A percentile compares a stretch with the other conserved stretches of the same genome.
These are phyloP conservation scores for Penicillium sp. DNA, from an alignment of 2,329 filamentous ascomycete genomes.

Conservation along the genomic window DNA sequence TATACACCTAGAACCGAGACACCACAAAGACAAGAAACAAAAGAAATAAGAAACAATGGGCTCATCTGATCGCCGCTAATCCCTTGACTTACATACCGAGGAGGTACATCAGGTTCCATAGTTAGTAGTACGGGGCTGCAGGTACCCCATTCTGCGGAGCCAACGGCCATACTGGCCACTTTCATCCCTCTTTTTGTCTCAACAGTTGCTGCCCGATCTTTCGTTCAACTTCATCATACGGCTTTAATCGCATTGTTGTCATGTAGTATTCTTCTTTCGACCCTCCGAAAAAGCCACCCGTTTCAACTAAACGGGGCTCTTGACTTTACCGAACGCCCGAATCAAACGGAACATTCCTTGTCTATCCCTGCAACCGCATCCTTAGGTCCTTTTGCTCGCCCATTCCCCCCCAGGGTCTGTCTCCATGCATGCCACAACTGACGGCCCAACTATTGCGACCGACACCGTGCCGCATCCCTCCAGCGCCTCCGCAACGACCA, in stretches of 20 bases:
- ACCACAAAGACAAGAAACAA: neutral
- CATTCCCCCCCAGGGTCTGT: conserved; percentile 19
- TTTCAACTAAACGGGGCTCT: conserved; percentile 22
- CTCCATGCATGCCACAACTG: conserved; percentile 43
- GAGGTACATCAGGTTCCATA: conserved; percentile 21
- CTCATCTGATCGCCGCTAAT: conserved; percentile 22
- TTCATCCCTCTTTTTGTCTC: conserved; percentile 26
- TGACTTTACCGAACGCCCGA: conserved; percentile 17
- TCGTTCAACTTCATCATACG: neutral
- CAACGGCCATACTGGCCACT: conserved; percentile 18
- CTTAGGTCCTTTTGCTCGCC: conserved; percentile 12
- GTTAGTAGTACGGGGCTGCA: conserved; percentile 13
- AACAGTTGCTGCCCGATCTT: conserved; percentile 22
- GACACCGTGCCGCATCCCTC: conserved; percentile 26
- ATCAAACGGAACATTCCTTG: conserved; percentile 26
- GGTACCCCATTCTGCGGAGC: conserved; percentile 22
- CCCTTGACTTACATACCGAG: conserved; percentile 25
- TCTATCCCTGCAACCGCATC: conserved; percentile 24
- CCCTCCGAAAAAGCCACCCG: conserved; percentile 4
- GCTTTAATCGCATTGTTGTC: conserved; percentile 6
- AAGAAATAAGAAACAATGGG: conserved; percentile 8
- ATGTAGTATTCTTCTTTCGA: conserved; percentile 19
- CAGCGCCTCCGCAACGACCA: conserved; percentile 30
- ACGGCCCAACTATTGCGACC: conserved; percentile 33
- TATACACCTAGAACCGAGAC: neutral